These are phyloP conservation scores for Karstenula rhodostoma DNA, from an alignment of 2,329 filamentous ascomycete species.

Conservation along the genomic window DNA sequence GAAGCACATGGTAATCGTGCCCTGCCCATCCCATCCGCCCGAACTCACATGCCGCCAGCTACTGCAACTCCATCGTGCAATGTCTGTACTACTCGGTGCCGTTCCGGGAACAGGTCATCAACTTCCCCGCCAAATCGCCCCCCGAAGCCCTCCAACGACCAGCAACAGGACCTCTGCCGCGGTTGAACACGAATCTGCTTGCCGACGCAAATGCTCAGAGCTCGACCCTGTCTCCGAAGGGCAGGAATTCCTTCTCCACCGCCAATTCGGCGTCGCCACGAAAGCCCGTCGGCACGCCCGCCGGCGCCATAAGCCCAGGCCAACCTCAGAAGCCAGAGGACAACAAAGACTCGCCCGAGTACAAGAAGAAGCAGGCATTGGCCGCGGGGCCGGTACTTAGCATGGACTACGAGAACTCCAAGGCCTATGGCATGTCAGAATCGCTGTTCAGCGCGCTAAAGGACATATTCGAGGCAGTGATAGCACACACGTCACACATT, in stretches of 20 bases:
- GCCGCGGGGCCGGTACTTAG: slow-evolving; percentile 86
- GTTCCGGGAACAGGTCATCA: slow-evolving; percentile 93
- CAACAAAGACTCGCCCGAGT: slow-evolving; percentile 92
- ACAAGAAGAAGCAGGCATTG: slow-evolving; percentile 96
- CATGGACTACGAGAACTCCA: slow-evolving; percentile 80
- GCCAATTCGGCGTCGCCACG: slow-evolving; percentile 43
- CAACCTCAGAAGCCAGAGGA: slow-evolving; percentile 79
- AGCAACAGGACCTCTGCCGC: slow-evolving; percentile 45
- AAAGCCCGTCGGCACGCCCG: slow-evolving; percentile 52
- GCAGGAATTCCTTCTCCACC: slow-evolving; percentile 51
- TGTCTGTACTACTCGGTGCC: slow-evolving; percentile 94
- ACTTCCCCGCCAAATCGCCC: slow-evolving; percentile 79
- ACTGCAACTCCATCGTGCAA: slow-evolving; percentile 98
- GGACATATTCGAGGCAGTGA: slow-evolving; percentile 93
- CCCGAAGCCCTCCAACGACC: slow-evolving; percentile 72
- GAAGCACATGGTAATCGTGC: slow-evolving; percentile 84
- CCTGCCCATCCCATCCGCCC: slow-evolving; percentile 14
- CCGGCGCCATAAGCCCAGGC: slow-evolving; percentile 60
- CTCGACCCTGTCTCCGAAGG: slow-evolving; percentile 64
- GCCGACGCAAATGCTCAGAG: slow-evolving; percentile 46
- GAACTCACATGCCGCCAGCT: slow-evolving; percentile 63
- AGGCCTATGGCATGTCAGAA: slow-evolving; percentile 89
- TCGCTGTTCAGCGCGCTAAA: slow-evolving; percentile 94
- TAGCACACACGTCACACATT: slow-evolving; percentile 80
- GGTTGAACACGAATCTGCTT: slow-evolving; percentile 50